Evolutionary conservation across 2,329 filamentous ascomycete genomes (phyloP), one percentile per base, ranked within the genome.

Genomic region (Xylariaceae sp.): DNA sequence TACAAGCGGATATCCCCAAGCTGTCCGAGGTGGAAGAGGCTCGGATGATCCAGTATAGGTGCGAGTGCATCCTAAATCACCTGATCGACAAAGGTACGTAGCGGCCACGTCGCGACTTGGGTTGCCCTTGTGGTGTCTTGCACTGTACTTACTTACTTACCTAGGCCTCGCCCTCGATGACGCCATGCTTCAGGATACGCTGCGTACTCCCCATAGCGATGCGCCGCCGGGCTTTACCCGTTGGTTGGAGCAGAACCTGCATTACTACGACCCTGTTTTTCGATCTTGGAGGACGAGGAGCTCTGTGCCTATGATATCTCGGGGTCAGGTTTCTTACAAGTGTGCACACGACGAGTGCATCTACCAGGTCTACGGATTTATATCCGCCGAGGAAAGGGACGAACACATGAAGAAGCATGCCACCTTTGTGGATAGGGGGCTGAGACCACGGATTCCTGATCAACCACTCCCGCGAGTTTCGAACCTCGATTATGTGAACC

Each of bases 301-400:
- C 27, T 60, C 59, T 27, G 47, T 63, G 34, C 59, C 60, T n/a
- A 46, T 60, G n/a, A 57, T 56, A 29, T 56, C 57, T 29, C 59
- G 62, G 34, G 55, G 52, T 24, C 59, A 62, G 28, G 59, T 60
- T 34, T 70, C 70, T 9, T 70, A 70, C 56, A 78, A 74, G 55
- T 79, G 75, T 56, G 69, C 64, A 58, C 63, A 77, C 45, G 69
- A 76, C 36, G 63, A 63, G 40, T 79, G 75, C 50, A 59, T 74
- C 42, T 69, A 74, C 54, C 78, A 76, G 55, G 69, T 78, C 26
- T 79, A 78, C 47, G 75, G 75, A 19, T 77, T 78, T 51, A 52
- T 63, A 24, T 69, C 65, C 40, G 62, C 61, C 26, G 61, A 70
- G 36, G 73, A 76, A 44, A 67, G 73, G 36, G 71, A 77, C 39